phyloP scores from a whole-genome alignment of 352 stramenopile genomes.

The Blastocystis sp. region DNA sequence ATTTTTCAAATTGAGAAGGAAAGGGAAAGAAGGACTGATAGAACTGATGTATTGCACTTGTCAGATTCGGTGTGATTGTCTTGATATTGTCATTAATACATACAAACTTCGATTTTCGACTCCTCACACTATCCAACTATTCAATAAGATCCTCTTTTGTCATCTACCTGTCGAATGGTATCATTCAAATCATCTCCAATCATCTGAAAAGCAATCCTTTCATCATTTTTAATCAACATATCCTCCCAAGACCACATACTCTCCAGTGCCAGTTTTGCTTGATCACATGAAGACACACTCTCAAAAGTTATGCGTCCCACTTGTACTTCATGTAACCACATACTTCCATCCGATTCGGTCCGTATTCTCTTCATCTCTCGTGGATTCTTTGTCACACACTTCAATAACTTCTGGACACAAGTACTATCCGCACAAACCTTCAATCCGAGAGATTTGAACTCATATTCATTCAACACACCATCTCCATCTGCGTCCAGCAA shows the following conservation, averaged over 20 bases:
- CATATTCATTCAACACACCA: slow-evolving; percentile 83
- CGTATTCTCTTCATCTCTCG: not conserved
- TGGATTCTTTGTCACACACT: not conserved
- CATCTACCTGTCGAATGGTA: slow-evolving; percentile 70
- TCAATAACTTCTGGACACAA: not conserved
- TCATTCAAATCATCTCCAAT: slow-evolving; percentile 86
- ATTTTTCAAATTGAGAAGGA: slow-evolving; percentile 85
- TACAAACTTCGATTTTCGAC: slow-evolving; percentile 87
- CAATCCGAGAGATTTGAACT: slow-evolving; percentile 82
- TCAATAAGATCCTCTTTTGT: slow-evolving; percentile 71
- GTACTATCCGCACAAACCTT: slow-evolving; percentile 72
- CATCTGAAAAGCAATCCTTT: slow-evolving; percentile 88
- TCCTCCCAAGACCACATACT: not conserved
- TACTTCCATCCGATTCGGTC: not conserved
- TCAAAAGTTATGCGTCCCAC: not conserved
- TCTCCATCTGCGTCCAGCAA: slow-evolving; percentile 86
- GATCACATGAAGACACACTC: not conserved
- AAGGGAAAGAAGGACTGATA: slow-evolving; percentile 86
- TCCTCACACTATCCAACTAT: slow-evolving; percentile 86
- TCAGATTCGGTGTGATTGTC: slow-evolving; percentile 77
- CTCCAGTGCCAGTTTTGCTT: not conserved
- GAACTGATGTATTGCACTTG: slow-evolving; percentile 84
- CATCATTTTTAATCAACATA: slow-evolving; percentile 72
- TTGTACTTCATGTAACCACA: slow-evolving; percentile 6
- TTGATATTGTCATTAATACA: slow-evolving; percentile 95